These are phyloP conservation scores for Ophiosphaerella korrae DNA, from an alignment of 2,329 filamentous ascomycete genomes.

Conservation along the genomic window DNA sequence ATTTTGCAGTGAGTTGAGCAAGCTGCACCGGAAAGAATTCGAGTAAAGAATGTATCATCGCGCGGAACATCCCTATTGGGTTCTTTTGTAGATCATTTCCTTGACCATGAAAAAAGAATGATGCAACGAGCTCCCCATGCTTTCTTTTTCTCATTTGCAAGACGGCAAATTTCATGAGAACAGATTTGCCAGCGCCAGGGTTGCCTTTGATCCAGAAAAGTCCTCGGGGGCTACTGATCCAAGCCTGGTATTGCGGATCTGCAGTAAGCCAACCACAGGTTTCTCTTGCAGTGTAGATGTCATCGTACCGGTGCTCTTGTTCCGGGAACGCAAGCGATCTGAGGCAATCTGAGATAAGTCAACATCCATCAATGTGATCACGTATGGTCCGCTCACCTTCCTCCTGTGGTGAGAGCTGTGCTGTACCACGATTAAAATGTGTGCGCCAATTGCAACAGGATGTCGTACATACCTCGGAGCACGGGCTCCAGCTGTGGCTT, in stretches of 20 bases:
- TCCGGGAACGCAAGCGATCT: conserved; percentile 14
- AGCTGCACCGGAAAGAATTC: conserved; percentile 12
- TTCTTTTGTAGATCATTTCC: conserved; percentile 17
- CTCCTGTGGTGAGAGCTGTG: not conserved
- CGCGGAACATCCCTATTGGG: conserved; percentile 19
- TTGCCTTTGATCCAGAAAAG: conserved; percentile 55
- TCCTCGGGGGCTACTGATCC: conserved; percentile 42
- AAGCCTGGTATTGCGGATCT: conserved; percentile 39
- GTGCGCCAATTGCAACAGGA: too few relatives aligned
- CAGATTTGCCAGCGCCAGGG: conserved; percentile 46
- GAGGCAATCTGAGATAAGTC: conserved; percentile 10
- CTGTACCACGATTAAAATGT: not conserved
- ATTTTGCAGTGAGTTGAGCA: conserved; percentile 9
- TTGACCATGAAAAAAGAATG: conserved; percentile 29
- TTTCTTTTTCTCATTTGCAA: conserved; percentile 21
- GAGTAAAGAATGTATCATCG: conserved; percentile 13
- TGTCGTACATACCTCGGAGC: too few relatives aligned
- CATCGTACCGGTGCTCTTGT: conserved; percentile 9
- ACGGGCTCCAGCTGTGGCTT: too few relatives aligned
- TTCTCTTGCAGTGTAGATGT: conserved; percentile 6
- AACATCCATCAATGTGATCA: not conserved
- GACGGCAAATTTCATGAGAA: conserved; percentile 42
- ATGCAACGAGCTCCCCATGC: conserved; percentile 2
- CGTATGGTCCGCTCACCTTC: not conserved
- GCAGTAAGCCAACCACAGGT: conserved; percentile 48